Conservation (phyloP, 1,139 yeast genomes). For the Yamadazyma atlantica region DNA sequence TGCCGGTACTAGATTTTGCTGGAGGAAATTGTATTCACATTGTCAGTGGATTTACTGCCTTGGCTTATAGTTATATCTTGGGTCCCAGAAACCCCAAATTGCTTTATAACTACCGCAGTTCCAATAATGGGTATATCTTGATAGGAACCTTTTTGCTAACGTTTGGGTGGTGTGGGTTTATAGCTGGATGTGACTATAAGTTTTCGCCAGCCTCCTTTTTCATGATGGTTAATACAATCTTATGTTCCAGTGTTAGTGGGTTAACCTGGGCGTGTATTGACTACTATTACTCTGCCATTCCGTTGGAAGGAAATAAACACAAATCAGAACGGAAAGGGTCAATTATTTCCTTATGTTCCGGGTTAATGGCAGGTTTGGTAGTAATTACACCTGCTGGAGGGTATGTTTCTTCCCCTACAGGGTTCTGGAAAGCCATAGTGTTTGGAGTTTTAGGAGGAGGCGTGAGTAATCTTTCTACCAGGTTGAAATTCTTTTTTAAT, state of each 20-base stretch:
- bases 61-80: slow-evolving; percentile 58
- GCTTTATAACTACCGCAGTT: slow-evolving; percentile 36
- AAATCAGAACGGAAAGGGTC: slow-evolving; percentile 30
- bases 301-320: slow-evolving; percentile 26
- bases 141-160: slow-evolving; percentile 49
- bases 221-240: slow-evolving; percentile 35
- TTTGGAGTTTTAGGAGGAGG: slow-evolving; percentile 42
- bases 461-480: slow-evolving; percentile 38
- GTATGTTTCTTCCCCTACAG: slow-evolving; percentile 34
- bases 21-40: slow-evolving; percentile 68
- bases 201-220: slow-evolving; percentile 35
- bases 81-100: slow-evolving; percentile 52
- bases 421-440: slow-evolving; percentile 44
- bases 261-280: slow-evolving; percentile 41
- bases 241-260: slow-evolving; percentile 38
- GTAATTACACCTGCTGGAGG: slow-evolving; percentile 51
- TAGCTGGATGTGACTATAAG: slow-evolving; percentile 45
- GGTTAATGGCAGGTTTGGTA: slow-evolving; percentile 45
- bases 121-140: slow-evolving; percentile 44
- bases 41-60: slow-evolving; percentile 58
- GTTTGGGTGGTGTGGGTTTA: slow-evolving; percentile 48
- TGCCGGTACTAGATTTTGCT: slow-evolving; percentile 61
- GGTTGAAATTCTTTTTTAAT: slow-evolving; percentile 38
- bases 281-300: slow-evolving; percentile 39
- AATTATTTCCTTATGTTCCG: slow-evolving; percentile 42